A percentile compares a stretch with the other conserved stretches of the same genome.
Evolutionary conservation across 805 yeast genomes (phyloP).

Genomic region (Naumovozyma dairenensis): DNA sequence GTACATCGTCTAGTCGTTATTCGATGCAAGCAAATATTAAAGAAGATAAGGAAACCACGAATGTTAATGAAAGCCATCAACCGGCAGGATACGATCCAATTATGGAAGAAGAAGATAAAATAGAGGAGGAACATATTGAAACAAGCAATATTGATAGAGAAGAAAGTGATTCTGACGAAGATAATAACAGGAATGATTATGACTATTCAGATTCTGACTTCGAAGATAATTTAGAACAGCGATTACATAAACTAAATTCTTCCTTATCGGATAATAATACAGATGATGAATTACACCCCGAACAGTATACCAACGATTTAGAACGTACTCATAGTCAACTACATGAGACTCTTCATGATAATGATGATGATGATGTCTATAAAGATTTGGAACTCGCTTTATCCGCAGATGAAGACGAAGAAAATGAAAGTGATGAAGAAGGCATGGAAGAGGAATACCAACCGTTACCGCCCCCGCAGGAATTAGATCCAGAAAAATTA

Average conservation of each 20-base stretch:
- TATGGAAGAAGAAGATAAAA: slow-evolving; percentile 1
- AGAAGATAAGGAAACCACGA: neutral
- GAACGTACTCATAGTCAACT: too few species aligned
- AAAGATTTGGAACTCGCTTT: slow-evolving; percentile 6
- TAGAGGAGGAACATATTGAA: slow-evolving; percentile 1
- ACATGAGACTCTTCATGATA: slow-evolving; percentile 5
- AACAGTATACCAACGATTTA: neutral
- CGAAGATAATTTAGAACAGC: slow-evolving; percentile 27
- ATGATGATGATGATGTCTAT: slow-evolving; percentile 5
- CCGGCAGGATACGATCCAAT: too few species aligned
- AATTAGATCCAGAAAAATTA: slow-evolving; percentile 69
- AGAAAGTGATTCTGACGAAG: neutral
- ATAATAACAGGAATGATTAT: neutral
- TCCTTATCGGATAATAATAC: slow-evolving; percentile 3
- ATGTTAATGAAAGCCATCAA: too few species aligned
- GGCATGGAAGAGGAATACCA: slow-evolving; percentile 34
- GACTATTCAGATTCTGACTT: slow-evolving; percentile 30
- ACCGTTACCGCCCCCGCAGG: slow-evolving; percentile 55
- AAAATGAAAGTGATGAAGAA: slow-evolving; percentile 12
- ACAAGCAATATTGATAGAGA: neutral
- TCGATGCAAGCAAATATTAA: slow-evolving; percentile 2
- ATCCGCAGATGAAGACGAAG: slow-evolving; percentile 8
- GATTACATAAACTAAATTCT: slow-evolving; percentile 20
- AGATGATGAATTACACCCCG: neutral
- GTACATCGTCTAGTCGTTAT: slow-evolving; percentile 10